phyloP scores from a whole-genome alignment of 768 basidiomycete genomes.

The Trametes punicea region DNA sequence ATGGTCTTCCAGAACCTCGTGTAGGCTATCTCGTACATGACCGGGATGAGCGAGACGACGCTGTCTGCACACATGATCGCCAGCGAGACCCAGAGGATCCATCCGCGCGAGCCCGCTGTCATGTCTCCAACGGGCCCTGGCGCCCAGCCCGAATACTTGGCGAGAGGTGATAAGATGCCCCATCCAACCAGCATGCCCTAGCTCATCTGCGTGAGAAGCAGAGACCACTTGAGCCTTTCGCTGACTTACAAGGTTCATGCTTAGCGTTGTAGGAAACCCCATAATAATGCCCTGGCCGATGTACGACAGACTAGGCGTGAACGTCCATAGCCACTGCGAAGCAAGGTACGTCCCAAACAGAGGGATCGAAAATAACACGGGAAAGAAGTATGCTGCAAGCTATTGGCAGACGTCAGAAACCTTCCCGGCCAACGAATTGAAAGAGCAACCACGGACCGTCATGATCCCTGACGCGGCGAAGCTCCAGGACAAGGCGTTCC shows the following conservation, averaged over 20 bases:
- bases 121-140: slow-evolving; percentile 90
- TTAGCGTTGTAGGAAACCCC: slow-evolving; percentile 92
- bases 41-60: slow-evolving; percentile 79
- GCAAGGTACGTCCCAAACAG: slow-evolving; percentile 83
- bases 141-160: slow-evolving; percentile 85
- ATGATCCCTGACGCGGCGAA: slow-evolving; percentile 71
- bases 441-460: slow-evolving; percentile 55
- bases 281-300: slow-evolving; percentile 97
- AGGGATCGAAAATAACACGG: slow-evolving; percentile 83
- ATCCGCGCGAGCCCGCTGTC: slow-evolving; percentile 84
- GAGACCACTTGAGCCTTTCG: not conserved
- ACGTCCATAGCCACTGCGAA: slow-evolving; percentile 88
- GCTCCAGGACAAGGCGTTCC: slow-evolving; percentile 74
- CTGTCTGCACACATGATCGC: slow-evolving; percentile 96
- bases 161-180: slow-evolving; percentile 87
- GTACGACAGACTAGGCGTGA: slow-evolving; percentile 88
- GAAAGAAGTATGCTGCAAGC: slow-evolving; percentile 88
- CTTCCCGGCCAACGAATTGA: not conserved
- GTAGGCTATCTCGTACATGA: slow-evolving; percentile 51
- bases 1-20: slow-evolving; percentile 27
- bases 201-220: slow-evolving; percentile 3
- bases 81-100: slow-evolving; percentile 95
- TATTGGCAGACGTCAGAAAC: slow-evolving; percentile 29
- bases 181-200: slow-evolving; percentile 97
- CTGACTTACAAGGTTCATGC: slow-evolving; percentile 78